Evolutionary conservation across 306 rosid species (phyloP), one percentile per base, ranked within the genome.

Genomic region (Cicer judaicum): DNA sequence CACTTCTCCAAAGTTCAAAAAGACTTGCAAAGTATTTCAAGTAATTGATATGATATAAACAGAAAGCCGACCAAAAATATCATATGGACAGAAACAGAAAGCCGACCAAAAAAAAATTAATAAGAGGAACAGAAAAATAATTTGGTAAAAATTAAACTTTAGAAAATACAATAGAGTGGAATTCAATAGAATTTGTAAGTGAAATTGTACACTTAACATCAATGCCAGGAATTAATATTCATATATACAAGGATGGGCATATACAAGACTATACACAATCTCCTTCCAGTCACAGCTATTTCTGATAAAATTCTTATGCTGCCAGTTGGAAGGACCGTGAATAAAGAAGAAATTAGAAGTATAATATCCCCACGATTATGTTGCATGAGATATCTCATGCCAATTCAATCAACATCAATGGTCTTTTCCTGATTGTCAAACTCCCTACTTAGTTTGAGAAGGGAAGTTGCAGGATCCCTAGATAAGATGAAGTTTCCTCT

Each of bases 401-500:
- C 66, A 54, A 69, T 29, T 80, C 66, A 81, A 68, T 69, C 47
- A 70, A 68, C 71, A 12, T 44, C 78, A 34, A 84, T 12, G 8
- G 73, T 74, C 29, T 80, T 60, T 63, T 72, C 82, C 16, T 72
- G 52, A 84, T 71, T 70, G 41, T 77, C 84, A 7, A 80, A 71
- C 78, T 62, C 63, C 42, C 64, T 47, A 14, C 72, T 86, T 83
- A 84, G 73, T 80, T 82, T 82, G 73, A 92, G 81, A 60, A 76
- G 63, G 47, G 90, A 81, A 64, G 73, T 82, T 70, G 83, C 83
- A 38, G 84, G 96, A 73, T 87, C 84, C 78, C 87, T 89, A 49
- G 89, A 88, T 71, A 87, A 61, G 67, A 88, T 34, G 7, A 83
- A 10, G 82, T 92, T 95, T 78, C 98, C 99, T 14, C 40, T 69